These are phyloP conservation scores for rapeseed (Brassica napus) DNA, from an alignment of 345 rosid species.

Conservation along the genomic window Da-Ae NC_063443.1:11405001-11405500, in stretches of 20 bases:
- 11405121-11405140: conserved; percentile 15
- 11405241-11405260: neutral
- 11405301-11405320: neutral
- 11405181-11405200: neutral
- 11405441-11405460: neutral
- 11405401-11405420: neutral
- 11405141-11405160: conserved; percentile 19
- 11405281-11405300: neutral
- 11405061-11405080: neutral
- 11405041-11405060: neutral
- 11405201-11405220: conserved; percentile 1
- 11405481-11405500: too few species aligned
- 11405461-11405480: neutral
- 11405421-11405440: neutral
- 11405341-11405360: neutral
- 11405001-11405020: conserved; percentile 11
- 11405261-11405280: conserved; percentile 7
- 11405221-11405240: conserved; percentile 16
- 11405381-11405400: conserved; percentile 4
- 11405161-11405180: neutral
- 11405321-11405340: conserved; percentile 15
- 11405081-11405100: neutral
- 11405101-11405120: conserved; percentile 20
- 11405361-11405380: neutral
- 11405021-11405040: neutral